phyloP scores from a whole-genome alignment of 1,139 yeast species.

The Entelexis sorbosivorans region DNA sequence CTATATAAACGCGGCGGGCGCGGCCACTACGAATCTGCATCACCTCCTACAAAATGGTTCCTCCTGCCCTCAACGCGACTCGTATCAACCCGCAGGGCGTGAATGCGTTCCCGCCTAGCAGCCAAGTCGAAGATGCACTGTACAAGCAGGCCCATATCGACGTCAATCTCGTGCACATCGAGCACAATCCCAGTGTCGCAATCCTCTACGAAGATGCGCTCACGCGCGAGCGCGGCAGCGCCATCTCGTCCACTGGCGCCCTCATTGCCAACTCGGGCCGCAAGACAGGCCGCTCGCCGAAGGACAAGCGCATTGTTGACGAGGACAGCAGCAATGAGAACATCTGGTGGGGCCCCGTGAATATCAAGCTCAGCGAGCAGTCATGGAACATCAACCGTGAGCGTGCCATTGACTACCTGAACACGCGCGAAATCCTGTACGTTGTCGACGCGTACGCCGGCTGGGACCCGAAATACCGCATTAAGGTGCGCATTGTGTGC shows the following conservation, averaged over 20 bases:
- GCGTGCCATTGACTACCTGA: constrained; percentile 91
- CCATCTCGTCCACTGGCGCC: constrained; percentile 89
- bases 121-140: constrained; percentile 31
- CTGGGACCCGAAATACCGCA: constrained; percentile 97
- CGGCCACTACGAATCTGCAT: neutral
- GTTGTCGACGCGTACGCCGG: constrained; percentile 97
- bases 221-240: constrained; percentile 72
- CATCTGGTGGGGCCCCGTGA: constrained; percentile 99
- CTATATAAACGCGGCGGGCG: neutral
- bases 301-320: constrained; percentile 95
- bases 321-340: constrained; percentile 74
- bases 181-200: constrained; percentile 89
- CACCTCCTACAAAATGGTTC: neutral
- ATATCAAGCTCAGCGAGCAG: constrained; percentile 85
- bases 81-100: constrained; percentile 36
- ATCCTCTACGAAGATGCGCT: constrained; percentile 91
- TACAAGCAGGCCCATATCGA: constrained; percentile 38
- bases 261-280: constrained; percentile 90
- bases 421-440: constrained; percentile 89
- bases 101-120: constrained; percentile 27
- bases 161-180: constrained; percentile 38
- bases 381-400: constrained; percentile 95
- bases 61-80: constrained; percentile 32
- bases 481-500: constrained; percentile 92
- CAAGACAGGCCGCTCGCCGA: constrained; percentile 97